Evolutionary conservation across 1,284 basidiomycete species (phyloP).

Genomic region (Ceratobasidium theobromae): DNA sequence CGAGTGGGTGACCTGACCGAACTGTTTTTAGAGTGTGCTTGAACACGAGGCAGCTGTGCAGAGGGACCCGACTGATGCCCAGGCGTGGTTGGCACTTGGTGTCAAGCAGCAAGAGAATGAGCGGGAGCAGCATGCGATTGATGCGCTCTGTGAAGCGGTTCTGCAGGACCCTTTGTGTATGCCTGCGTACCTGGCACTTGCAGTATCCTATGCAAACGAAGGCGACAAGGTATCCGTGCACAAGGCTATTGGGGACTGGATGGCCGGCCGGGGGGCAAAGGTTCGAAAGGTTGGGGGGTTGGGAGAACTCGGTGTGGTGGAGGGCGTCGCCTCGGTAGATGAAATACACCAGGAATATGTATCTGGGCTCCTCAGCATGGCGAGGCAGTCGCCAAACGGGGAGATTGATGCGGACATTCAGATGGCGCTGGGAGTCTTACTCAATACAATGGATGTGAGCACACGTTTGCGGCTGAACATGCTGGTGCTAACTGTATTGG

Average conservation of each 20-base stretch:
- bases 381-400: conserved; percentile 46
- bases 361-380: conserved; percentile 59
- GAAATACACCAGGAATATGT: conserved; percentile 15
- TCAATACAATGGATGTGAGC: conserved; percentile 87
- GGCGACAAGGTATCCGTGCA: conserved; percentile 71
- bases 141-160: conserved; percentile 79
- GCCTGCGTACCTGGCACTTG: conserved; percentile 87
- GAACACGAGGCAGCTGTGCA: conserved; percentile 92
- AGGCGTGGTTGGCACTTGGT: conserved; percentile 89
- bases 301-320: conserved; percentile 10
- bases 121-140: conserved; percentile 86
- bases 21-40: conserved; percentile 65
- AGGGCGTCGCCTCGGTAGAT: conserved; percentile 9
- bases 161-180: conserved; percentile 77
- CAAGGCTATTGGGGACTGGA: conserved; percentile 83
- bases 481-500: conserved; percentile 13
- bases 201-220: conserved; percentile 93
- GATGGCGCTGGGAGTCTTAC: conserved; percentile 88
- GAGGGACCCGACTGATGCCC: conserved; percentile 67
- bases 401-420: conserved; percentile 92
- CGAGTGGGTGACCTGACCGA: background rate
- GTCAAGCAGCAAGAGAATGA: conserved; percentile 99
- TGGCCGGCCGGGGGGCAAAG: conserved; percentile 61
- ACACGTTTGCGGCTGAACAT: conserved; percentile 12
- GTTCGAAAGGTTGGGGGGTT: conserved; percentile 50